phyloP scores from a whole-genome alignment of 1,139 yeast genomes.

The Arxiozyma telluris region DNA sequence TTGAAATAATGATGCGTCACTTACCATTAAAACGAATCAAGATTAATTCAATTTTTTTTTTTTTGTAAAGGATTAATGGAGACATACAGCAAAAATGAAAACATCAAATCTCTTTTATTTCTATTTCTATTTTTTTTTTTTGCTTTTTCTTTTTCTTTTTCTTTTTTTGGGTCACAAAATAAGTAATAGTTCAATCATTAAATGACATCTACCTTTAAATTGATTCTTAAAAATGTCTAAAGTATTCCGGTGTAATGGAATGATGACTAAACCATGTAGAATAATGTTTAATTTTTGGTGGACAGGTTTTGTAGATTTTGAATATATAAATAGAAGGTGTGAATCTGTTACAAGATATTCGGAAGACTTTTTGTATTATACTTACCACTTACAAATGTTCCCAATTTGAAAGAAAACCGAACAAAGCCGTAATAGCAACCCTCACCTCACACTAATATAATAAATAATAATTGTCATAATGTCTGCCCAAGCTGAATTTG shows the following conservation, averaged over 20 bases:
- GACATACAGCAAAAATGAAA: background rate
- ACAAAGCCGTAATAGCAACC: constrained; percentile 5
- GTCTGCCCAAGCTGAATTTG: constrained; percentile 12
- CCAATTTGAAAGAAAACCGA: background rate
- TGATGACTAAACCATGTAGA: background rate
- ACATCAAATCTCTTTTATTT: too few relatives aligned
- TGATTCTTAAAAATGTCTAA: background rate
- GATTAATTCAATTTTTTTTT: too few relatives aligned
- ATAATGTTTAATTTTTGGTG: background rate
- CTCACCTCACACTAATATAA: constrained; percentile 11
- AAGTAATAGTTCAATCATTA: too few relatives aligned
- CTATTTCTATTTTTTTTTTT: too few relatives aligned
- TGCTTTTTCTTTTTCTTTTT: too few relatives aligned
- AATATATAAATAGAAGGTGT: background rate
- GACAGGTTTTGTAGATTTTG: background rate
- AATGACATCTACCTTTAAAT: background rate
- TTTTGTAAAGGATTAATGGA: background rate
- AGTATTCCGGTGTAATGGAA: background rate
- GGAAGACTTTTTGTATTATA: background rate
- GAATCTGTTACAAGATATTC: background rate
- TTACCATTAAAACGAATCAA: too few relatives aligned
- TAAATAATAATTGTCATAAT: background rate
- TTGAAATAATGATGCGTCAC: too few relatives aligned
- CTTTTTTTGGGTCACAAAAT: background rate
- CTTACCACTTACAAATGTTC: background rate